Evolutionary conservation across 371 early-diverging fungal genomes (phyloP).

Genomic region (Sporodiniella umbellata): DNA sequence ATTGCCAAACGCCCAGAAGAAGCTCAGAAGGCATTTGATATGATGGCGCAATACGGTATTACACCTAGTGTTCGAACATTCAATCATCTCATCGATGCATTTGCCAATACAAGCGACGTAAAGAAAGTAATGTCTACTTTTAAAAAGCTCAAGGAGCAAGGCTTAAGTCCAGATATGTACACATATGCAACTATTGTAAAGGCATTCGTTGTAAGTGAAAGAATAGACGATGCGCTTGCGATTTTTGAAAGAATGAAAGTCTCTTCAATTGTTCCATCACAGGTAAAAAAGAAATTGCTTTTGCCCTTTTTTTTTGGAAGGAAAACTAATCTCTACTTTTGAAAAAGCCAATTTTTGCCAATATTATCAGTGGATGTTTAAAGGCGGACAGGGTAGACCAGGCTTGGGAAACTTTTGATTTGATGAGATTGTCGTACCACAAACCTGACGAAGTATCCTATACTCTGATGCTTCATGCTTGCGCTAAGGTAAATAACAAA

Average conservation of each 20-base stretch:
- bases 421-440: constrained; percentile 78
- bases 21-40: constrained; percentile 68
- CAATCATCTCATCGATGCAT: constrained; percentile 78
- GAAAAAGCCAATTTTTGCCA: constrained; percentile 67
- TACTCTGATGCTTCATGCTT: constrained; percentile 89
- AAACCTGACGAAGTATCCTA: constrained; percentile 78
- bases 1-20: constrained; percentile 60
- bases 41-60: constrained; percentile 63
- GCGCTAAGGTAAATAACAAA: constrained; percentile 58
- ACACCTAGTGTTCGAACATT: constrained; percentile 65
- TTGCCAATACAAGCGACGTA: constrained; percentile 66
- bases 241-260: constrained; percentile 73
- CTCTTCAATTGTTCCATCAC: constrained; percentile 39
- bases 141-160: constrained; percentile 42
- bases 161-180: constrained; percentile 57
- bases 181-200: constrained; percentile 73
- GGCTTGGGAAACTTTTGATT: constrained; percentile 91
- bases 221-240: constrained; percentile 71
- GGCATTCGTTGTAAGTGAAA: constrained; percentile 53
- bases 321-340: background rate
- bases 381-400: constrained; percentile 60
- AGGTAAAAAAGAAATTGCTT: constrained; percentile 18
- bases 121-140: constrained; percentile 57
- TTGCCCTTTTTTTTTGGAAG: too few relatives aligned
- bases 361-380: constrained; percentile 82